A percentile compares a stretch with the other conserved stretches of the same genome.
Conservation (phyloP, 2,329 filamentous ascomycete species). For the Alternaria sp. region DNA sequence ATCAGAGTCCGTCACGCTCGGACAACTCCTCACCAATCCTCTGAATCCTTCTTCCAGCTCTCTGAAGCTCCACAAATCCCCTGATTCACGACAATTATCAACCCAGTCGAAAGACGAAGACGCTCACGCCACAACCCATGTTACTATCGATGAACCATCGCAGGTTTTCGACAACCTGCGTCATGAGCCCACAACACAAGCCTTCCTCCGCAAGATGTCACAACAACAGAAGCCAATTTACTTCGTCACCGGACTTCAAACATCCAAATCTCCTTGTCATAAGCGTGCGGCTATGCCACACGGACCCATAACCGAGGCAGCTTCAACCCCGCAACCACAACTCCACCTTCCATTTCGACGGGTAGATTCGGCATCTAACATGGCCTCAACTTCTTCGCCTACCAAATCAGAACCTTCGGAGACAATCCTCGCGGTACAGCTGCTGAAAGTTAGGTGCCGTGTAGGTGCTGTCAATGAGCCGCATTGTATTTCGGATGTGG, state of each 20-base stretch:
- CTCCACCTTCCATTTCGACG: slow-evolving; percentile 29
- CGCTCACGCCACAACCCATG: slow-evolving; percentile 30
- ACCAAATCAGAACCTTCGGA: slow-evolving; percentile 13
- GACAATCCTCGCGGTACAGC: slow-evolving; percentile 32
- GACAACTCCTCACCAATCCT: slow-evolving; percentile 43
- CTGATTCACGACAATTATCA: slow-evolving; percentile 10
- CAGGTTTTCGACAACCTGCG: slow-evolving; percentile 37
- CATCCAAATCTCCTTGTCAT: slow-evolving; percentile 40
- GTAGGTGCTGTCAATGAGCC: slow-evolving; percentile 36
- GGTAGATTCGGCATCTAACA: slow-evolving; percentile 32
- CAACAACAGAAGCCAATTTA: slow-evolving; percentile 56
- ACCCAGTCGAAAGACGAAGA: slow-evolving; percentile 27
- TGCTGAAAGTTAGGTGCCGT: slow-evolving; percentile 39
- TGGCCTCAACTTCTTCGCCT: slow-evolving; percentile 1
- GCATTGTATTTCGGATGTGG: slow-evolving; percentile 39
- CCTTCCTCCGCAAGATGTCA: slow-evolving; percentile 40
- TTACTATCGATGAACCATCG: slow-evolving; percentile 23
- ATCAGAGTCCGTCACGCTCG: slow-evolving; percentile 30
- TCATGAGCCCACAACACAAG: slow-evolving; percentile 27
- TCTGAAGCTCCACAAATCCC: slow-evolving; percentile 24
- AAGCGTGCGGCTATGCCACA: neutral
- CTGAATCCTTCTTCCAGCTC: slow-evolving; percentile 25
- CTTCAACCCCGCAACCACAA: slow-evolving; percentile 5
- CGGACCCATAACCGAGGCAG: slow-evolving; percentile 6
- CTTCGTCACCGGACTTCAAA: slow-evolving; percentile 57